A percentile compares a stretch with the other conserved stretches of the same genome.
Evolutionary conservation across 257 asterid species (phyloP).

Genomic region (Solanum paucissectum): DNA sequence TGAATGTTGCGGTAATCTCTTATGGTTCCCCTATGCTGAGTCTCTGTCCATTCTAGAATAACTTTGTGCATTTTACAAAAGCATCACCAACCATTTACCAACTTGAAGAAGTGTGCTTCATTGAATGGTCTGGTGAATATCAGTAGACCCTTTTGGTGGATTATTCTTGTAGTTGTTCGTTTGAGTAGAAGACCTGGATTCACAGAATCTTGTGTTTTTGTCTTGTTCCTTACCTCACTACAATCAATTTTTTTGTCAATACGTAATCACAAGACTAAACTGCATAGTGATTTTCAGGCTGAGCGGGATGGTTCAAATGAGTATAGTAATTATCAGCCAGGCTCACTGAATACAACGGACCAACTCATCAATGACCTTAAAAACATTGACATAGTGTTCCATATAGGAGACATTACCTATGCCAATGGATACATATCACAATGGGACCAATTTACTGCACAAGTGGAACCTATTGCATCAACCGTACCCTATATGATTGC

Average conservation of each 20-base stretch:
- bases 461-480: conserved; percentile 76
- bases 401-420: conserved; percentile 41
- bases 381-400: conserved; percentile 39
- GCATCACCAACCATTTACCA: not conserved
- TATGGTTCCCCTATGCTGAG: not conserved
- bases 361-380: conserved; percentile 59
- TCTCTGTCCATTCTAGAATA: not conserved
- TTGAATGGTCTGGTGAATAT: not conserved
- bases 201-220: not conserved
- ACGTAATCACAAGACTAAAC: not conserved
- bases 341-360: conserved; percentile 74
- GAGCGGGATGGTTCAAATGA: conserved; percentile 96
- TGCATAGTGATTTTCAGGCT: conserved; percentile 34
- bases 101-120: not conserved
- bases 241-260: not conserved
- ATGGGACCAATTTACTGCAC: conserved; percentile 96
- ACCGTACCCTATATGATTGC: conserved; percentile 75
- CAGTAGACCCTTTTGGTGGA: not conserved
- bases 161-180: not conserved
- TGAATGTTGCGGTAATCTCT: not conserved
- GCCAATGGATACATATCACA: conserved; percentile 47
- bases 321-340: conserved; percentile 74
- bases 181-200: not conserved
- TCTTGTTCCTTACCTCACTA: not conserved
- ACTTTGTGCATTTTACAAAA: not conserved